Percentiles rank a stretch among this genome's conserved stretches.
Evolutionary conservation across 352 stramenopile genomes (phyloP).

Genomic region (Pelagophyceae sp.): DNA sequence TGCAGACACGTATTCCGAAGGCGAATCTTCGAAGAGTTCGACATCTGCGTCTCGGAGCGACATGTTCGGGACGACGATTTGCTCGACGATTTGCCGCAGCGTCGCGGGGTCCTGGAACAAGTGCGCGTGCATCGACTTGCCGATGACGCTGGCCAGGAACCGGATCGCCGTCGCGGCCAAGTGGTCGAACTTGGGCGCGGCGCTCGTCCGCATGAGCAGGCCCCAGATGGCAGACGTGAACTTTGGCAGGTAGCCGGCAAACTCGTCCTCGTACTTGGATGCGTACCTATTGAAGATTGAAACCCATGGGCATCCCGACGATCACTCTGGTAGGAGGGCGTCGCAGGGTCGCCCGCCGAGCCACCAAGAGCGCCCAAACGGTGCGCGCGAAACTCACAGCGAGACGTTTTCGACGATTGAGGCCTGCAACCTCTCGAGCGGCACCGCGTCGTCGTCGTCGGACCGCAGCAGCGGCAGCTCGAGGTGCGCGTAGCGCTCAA

Average conservation of each 20-base stretch:
- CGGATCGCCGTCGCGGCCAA: slow-evolving; percentile 90
- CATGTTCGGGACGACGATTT: slow-evolving; percentile 95
- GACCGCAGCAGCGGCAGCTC: slow-evolving; percentile 80
- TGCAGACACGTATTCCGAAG: slow-evolving; percentile 90
- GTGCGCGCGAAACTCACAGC: too few species aligned
- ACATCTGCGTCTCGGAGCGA: slow-evolving; percentile 78
- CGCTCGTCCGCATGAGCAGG: slow-evolving; percentile 50
- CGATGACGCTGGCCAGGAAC: slow-evolving; percentile 89
- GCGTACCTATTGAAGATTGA: too few species aligned
- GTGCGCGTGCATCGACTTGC: slow-evolving; percentile 79
- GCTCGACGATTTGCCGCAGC: slow-evolving; percentile 76
- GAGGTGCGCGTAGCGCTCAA: slow-evolving; percentile 86
- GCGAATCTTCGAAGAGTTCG: slow-evolving; percentile 96
- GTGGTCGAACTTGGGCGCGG: slow-evolving; percentile 82
- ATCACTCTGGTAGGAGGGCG: too few species aligned
- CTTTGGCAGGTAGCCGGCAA: slow-evolving; percentile 81
- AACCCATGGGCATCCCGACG: too few species aligned
- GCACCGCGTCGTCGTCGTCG: slow-evolving; percentile 69
- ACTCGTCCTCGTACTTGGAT: slow-evolving; percentile 98
- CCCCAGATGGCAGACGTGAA: slow-evolving; percentile 81
- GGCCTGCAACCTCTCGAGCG: slow-evolving; percentile 80
- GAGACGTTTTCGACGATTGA: slow-evolving; percentile 95
- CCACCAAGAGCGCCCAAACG: too few species aligned
- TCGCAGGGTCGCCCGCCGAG: too few species aligned
- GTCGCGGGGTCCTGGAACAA: slow-evolving; percentile 50